Evolutionary conservation across 1,284 basidiomycete genomes (phyloP).

Genomic region (Coriolopsis trogii): DNA sequence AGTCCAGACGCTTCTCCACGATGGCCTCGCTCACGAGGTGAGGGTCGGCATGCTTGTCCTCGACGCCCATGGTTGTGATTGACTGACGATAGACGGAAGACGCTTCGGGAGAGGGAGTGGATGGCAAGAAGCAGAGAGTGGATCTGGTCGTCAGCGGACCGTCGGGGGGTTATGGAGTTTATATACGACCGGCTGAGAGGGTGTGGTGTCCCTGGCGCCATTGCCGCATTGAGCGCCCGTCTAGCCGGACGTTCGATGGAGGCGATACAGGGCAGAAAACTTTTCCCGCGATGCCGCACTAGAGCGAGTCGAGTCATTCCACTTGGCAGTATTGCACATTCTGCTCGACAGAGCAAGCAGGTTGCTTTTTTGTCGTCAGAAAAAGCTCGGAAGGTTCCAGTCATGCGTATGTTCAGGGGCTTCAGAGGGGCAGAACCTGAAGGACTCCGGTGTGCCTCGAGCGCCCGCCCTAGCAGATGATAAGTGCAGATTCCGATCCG

Average conservation of each 20-base stretch:
- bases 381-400: too few species aligned
- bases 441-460: too few species aligned
- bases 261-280: slow-evolving; percentile 8
- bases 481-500: too few species aligned
- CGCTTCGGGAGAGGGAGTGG: not conserved
- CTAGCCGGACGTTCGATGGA: not conserved
- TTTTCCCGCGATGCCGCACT: slow-evolving; percentile 15
- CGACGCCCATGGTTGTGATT: slow-evolving; percentile 22
- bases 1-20: slow-evolving; percentile 21
- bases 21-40: slow-evolving; percentile 17
- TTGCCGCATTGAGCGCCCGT: not conserved
- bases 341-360: too few species aligned
- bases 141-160: slow-evolving; percentile 4
- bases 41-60: slow-evolving; percentile 17
- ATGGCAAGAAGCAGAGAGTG: slow-evolving; percentile 3
- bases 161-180: slow-evolving; percentile 1
- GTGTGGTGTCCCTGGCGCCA: slow-evolving; percentile 8
- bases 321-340: too few species aligned
- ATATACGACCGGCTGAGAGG: slow-evolving; percentile 11
- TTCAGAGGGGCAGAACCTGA: too few species aligned
- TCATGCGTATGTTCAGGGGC: too few species aligned
- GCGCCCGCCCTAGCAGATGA: too few species aligned
- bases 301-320: too few species aligned
- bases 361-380: too few species aligned
- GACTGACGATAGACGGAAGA: slow-evolving; percentile 5